Base-by-base conservation (phyloP, 2,329 filamentous ascomycete genomes). In the Talaromyces verruculosus region DNA sequence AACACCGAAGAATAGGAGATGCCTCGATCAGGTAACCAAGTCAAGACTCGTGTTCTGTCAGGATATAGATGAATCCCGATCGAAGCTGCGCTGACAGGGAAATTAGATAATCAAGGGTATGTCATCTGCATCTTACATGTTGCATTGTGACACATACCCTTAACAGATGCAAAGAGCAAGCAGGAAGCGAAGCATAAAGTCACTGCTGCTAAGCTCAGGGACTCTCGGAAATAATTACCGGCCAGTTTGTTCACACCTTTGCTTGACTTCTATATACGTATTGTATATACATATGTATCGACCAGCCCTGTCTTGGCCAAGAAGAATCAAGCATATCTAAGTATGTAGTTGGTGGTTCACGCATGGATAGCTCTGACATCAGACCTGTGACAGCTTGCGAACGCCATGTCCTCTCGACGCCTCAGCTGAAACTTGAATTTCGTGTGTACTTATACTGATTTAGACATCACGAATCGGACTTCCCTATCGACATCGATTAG, bases 401-500 rank as follows among this genome's bases (percentile, higher is more conserved):
- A 37, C 30, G 30, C 30, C 51, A n/a, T 55, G 51, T 55, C 43
- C 25, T 30, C 22, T 47, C 51, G n/a, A 30, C 45, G 19, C 5
- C 30, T 53, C 45, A 62, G 60, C 33, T 41, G 60, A 53, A 62
- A 62, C 45, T 13, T 61, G 45, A 17, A 61, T 39, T 51, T 22
- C 6, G 19, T 30, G 7, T 62, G n/a, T 51, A 49, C 30, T 35
- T 35, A 28, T 25, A 30, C 8, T 22, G 51, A 30, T 35, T 37
- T 37, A 3, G 51, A 57, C n/a, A 57, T 17, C 17, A 11, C 28
- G 28, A 35, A 55, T 35, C 4, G 28, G 3, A 5, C 1, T 33
- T 6, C 19, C n/a, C 3, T 30, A 35, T 55, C 28, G 17, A 33
- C 15, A 33, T 35, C 17, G 11, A 19, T 8, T 33, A 5, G 17